Base-by-base conservation (phyloP, 441 rosid species). In the Aquilaria agallochum region DNA sequence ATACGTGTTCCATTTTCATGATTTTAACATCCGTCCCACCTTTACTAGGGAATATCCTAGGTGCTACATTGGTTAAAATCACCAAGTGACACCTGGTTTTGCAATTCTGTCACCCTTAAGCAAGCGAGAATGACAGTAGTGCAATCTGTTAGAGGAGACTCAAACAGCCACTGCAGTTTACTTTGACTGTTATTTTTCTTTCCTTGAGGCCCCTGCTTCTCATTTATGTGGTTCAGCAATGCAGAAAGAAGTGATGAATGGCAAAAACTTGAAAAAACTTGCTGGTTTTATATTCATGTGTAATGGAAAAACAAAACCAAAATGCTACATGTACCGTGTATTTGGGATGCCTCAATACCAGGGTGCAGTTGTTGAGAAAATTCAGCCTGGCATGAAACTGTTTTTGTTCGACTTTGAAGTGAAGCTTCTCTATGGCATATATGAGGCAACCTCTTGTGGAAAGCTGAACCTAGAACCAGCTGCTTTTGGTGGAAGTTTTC, bases 271-370 rank as follows among this genome's bases (percentile, higher is more conserved):
- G n/a, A 79, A 78, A 54, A 32, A 57, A 31, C 57, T 65, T 63
- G 67, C 71, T 32, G 89, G 86, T 31, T 81, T 68, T 67, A 79
- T 84, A 55, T 84, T 84, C 54, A 75, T 81, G 73, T 77, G 89
- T 62, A 81, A 73, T 59, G 76, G 58, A 5, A 77, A 67, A 51
- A 84, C 86, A 1, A 84, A 84, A 72, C 56, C 59, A 0, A 79
- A 75, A 63, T 86, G 81, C 63, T 73, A 42, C 54, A 76, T 27
- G 53, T 78, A 73, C 65, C 81, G 75, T 56, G 81, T 77, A 50
- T 75, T 86, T 44, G 87, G 86, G 53, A 74, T 81, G 27, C 79
- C 82, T 1, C 58, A 32, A 60, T 79, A 72, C 53, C 59, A 74
- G 42, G 61, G 31, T 56, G 58, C 53, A 5, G 34, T 63, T 47